These are phyloP conservation scores for Hypoxylon sp. DNA, from an alignment of 2,329 filamentous ascomycete genomes.

Conservation along the genomic window DNA sequence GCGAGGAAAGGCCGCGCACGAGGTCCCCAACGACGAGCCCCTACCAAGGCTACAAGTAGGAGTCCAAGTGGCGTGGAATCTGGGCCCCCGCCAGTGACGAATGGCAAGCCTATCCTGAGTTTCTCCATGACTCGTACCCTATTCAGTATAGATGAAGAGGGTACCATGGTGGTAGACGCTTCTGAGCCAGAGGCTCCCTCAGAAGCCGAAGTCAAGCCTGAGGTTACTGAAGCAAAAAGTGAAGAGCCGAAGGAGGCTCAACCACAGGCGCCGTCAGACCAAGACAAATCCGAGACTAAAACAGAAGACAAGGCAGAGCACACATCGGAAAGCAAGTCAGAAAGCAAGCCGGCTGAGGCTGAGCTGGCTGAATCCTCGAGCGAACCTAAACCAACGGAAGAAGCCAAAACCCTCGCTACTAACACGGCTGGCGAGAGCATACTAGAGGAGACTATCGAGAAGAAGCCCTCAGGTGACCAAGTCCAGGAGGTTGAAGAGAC, in stretches of 20 bases:
- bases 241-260: constrained; percentile 30
- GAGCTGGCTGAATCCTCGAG: constrained; percentile 32
- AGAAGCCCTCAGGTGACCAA: constrained; percentile 51
- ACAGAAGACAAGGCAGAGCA: constrained; percentile 10
- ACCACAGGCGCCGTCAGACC: constrained; percentile 20
- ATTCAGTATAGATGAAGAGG: constrained; percentile 68
- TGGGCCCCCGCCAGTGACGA: constrained; percentile 52
- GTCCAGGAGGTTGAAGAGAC: constrained; percentile 49
- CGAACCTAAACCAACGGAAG: constrained; percentile 42
- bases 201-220: constrained; percentile 34
- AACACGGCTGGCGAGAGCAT: constrained; percentile 54
- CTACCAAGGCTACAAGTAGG: constrained; percentile 62
- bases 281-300: constrained; percentile 21
- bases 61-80: constrained; percentile 55
- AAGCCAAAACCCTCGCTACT: constrained; percentile 52
- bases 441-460: constrained; percentile 51
- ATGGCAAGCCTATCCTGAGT: constrained; percentile 58
- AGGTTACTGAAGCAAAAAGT: constrained; percentile 15
- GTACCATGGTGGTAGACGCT: constrained; percentile 60
- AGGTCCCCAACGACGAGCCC: constrained; percentile 84
- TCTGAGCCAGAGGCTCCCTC: constrained; percentile 33
- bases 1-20: constrained; percentile 91
- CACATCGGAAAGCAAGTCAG: constrained; percentile 17
- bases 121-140: constrained; percentile 65
- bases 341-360: constrained; percentile 13